phyloP scores from a whole-genome alignment of 306 rosid genomes.

The Castanea sativa region DNA sequence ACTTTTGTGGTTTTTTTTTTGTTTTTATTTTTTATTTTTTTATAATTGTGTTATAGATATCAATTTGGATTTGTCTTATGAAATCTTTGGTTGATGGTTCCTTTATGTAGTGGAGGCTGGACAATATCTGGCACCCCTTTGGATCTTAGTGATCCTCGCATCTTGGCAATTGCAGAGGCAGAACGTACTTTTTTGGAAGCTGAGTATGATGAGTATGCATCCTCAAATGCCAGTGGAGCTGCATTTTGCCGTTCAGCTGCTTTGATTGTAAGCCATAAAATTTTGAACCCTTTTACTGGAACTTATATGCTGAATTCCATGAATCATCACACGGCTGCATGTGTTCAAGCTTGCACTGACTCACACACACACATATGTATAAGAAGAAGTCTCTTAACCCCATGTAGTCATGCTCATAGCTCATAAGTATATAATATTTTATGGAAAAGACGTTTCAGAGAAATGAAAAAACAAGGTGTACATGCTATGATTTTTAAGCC shows the following conservation, averaged over 20 bases:
- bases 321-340: not conserved
- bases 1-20: not conserved
- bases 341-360: too few relatives aligned
- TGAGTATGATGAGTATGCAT: conserved; percentile 91
- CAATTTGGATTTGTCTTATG: conserved; percentile 12
- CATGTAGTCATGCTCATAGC: not conserved
- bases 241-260: conserved; percentile 97
- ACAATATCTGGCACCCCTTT: conserved; percentile 94
- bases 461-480: not conserved
- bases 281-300: not conserved
- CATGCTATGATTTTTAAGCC: not conserved
- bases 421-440: not conserved
- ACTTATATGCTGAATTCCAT: not conserved
- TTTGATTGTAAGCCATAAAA: conserved; percentile 66
- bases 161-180: conserved; percentile 95
- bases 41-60: not conserved
- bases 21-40: too few relatives aligned
- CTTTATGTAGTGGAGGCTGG: conserved; percentile 84
- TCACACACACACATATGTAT: not conserved
- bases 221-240: conserved; percentile 85
- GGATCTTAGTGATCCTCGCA: conserved; percentile 92
- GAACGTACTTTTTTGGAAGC: conserved; percentile 85
- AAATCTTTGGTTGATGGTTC: conserved; percentile 10
- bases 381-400: not conserved
- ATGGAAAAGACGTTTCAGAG: not conserved